phyloP scores from a whole-genome alignment of 2,329 filamentous ascomycete genomes.

The Ophiostoma sp. region DNA sequence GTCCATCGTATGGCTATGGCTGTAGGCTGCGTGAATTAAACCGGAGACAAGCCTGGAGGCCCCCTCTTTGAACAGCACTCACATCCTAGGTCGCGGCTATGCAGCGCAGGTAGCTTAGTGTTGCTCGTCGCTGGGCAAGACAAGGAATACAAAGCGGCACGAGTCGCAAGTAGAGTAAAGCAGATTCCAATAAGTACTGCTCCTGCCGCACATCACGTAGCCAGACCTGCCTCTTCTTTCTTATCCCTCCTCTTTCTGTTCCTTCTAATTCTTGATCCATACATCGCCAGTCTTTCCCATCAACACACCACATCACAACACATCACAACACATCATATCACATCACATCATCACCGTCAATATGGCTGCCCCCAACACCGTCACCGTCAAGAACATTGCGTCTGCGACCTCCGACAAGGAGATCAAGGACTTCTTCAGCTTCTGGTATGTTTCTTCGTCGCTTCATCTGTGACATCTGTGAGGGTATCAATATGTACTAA shows the following conservation, averaged over 20 bases:
- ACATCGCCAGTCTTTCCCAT: too few relatives aligned
- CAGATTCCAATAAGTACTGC: conserved; percentile 17
- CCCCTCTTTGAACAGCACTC: neutral
- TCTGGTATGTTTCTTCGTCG: conserved; percentile 56
- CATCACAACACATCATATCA: neutral
- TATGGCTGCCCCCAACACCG: conserved; percentile 27
- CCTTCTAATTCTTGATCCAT: too few relatives aligned
- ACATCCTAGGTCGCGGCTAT: neutral
- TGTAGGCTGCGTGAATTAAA: conserved; percentile 1
- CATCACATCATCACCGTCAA: conserved; percentile 15
- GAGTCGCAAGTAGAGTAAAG: conserved; percentile 1
- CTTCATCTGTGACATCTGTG: neutral
- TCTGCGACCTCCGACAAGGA: conserved; percentile 78
- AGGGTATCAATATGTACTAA: neutral
- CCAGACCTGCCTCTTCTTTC: neutral
- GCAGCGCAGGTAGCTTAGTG: conserved; percentile 1
- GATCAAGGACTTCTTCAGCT: conserved; percentile 95
- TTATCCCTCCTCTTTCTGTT: neutral
- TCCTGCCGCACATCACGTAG: neutral
- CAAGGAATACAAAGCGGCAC: neutral
- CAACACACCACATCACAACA: neutral
- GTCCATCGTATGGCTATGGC: neutral
- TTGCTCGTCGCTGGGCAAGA: neutral
- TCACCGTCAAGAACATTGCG: conserved; percentile 82
- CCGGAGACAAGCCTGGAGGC: conserved; percentile 7